Conservation (phyloP, 176 grass and related monocot genomes). For the Rhynchospora tenuis region DNA sequence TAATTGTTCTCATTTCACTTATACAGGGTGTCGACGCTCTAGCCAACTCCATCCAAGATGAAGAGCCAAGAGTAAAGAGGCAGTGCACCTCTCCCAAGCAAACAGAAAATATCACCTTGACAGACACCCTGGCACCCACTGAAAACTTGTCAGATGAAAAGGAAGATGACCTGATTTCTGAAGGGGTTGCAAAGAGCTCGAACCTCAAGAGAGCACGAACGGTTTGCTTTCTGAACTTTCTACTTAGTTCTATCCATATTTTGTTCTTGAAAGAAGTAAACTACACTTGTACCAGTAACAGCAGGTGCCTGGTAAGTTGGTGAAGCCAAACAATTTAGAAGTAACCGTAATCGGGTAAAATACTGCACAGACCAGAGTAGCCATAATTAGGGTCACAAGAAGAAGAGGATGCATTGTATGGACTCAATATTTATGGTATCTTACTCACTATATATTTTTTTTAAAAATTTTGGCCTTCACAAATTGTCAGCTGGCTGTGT, state of each 20-base stretch:
- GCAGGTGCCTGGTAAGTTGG: background rate
- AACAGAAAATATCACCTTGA: background rate
- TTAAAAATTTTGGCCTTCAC: background rate
- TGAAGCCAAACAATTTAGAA: background rate
- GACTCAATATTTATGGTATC: background rate
- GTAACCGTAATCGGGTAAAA: background rate
- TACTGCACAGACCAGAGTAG: background rate
- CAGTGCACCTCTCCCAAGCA: conserved; percentile 22
- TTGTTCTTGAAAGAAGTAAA: background rate
- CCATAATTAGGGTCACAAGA: background rate
- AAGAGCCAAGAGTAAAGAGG: conserved; percentile 39
- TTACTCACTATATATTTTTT: background rate
- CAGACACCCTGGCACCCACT: background rate
- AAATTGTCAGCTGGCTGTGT: conserved; percentile 56
- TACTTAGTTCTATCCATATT: background rate
- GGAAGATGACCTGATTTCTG: conserved; percentile 8
- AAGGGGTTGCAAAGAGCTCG: conserved; percentile 12
- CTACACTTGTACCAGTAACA: background rate
- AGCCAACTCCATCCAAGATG: conserved; percentile 27
- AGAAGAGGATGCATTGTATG: background rate
- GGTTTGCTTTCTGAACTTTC: conserved; percentile 6
- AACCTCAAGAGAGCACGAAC: conserved; percentile 36
- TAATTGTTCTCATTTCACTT: background rate
- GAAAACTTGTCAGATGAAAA: background rate
- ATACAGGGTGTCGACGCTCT: conserved; percentile 32